Conservation (phyloP, 1,139 yeast genomes). For the Kurtzmaniella quercitrusa region DNA sequence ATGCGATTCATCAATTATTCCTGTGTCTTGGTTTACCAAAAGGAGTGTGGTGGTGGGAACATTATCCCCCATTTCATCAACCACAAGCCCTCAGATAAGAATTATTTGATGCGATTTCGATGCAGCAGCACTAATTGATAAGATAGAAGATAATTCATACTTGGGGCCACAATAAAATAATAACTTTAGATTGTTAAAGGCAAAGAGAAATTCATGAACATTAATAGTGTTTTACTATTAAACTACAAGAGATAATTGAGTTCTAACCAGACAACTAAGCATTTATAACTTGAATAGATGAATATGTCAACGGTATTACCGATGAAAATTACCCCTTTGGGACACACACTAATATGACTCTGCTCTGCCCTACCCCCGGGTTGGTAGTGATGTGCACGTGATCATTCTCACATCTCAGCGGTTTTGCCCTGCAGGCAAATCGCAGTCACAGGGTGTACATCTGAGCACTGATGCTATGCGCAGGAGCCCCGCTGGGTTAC, state of each 20-base stretch:
- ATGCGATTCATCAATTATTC: background rate
- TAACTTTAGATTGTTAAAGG: too few species aligned
- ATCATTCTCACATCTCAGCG: background rate
- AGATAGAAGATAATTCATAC: too few species aligned
- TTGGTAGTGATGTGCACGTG: background rate
- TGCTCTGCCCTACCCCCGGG: too few species aligned
- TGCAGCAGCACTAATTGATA: background rate
- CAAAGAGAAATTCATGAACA: too few species aligned
- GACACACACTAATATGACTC: too few species aligned
- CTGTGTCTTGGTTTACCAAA: background rate
- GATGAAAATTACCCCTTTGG: too few species aligned
- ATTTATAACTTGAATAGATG: too few species aligned
- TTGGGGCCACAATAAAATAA: too few species aligned
- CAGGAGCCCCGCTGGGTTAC: background rate
- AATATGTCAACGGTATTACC: too few species aligned
- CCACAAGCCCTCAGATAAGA: background rate
- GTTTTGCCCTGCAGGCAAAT: conserved; percentile 1
- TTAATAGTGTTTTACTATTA: too few species aligned
- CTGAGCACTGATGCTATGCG: background rate
- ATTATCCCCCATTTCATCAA: background rate
- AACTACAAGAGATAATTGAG: too few species aligned
- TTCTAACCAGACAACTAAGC: too few species aligned
- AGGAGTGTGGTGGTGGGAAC: background rate
- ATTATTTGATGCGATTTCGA: background rate
- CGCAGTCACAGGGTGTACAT: conserved; percentile 5